These are phyloP conservation scores for Limtongia smithiae DNA, from an alignment of 805 yeast species.

Conservation along the genomic window DNA sequence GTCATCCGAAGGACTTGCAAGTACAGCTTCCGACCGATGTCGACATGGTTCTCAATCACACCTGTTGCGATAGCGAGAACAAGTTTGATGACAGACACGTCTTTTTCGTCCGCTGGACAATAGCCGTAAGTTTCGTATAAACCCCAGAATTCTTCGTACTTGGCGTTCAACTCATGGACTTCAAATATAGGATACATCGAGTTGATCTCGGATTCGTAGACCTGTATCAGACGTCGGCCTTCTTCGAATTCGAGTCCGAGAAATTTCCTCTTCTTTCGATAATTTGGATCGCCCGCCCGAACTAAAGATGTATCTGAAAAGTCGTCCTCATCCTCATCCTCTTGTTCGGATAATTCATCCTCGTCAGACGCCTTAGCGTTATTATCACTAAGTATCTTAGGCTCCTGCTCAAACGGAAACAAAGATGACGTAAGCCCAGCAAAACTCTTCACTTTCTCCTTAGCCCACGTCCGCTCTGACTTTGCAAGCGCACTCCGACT, in stretches of 20 bases:
- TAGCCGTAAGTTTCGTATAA: background rate
- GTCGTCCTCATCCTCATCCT: constrained; percentile 5
- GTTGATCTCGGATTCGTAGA: constrained; percentile 31
- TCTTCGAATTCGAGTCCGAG: constrained; percentile 14
- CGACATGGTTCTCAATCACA: constrained; percentile 13
- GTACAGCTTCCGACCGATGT: constrained; percentile 25
- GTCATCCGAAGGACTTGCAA: constrained; percentile 24
- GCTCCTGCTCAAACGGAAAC: constrained; percentile 10
- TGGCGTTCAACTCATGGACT: constrained; percentile 23
- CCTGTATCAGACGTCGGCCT: constrained; percentile 21
- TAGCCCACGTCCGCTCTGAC: constrained; percentile 12
- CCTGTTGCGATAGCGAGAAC: constrained; percentile 30
- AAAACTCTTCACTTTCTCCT: constrained; percentile 7
- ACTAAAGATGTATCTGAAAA: constrained; percentile 6
- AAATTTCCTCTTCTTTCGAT: background rate
- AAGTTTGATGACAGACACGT: constrained; percentile 17
- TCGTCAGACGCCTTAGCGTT: background rate
- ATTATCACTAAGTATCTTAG: background rate
- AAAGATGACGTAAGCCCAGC: constrained; percentile 13
- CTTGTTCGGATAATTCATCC: constrained; percentile 1
- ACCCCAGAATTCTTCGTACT: constrained; percentile 21
- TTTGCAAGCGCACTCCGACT: constrained; percentile 6
- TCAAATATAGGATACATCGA: constrained; percentile 33
- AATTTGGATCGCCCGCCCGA: background rate
- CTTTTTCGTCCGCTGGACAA: background rate